phyloP scores from a whole-genome alignment of 148 eudicot species.

The Rhododendron vialii region DNA sequence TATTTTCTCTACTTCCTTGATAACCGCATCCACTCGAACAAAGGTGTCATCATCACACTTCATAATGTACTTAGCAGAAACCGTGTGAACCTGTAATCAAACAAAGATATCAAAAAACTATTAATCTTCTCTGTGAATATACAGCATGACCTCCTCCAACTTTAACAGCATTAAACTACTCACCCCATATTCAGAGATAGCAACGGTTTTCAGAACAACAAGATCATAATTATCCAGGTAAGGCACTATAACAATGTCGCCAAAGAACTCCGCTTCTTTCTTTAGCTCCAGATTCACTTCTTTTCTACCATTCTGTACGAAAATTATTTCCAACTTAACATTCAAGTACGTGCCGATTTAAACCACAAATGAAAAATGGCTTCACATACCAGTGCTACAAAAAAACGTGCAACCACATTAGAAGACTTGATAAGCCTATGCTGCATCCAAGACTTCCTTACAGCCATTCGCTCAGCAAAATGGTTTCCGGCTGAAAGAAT shows the following conservation, averaged over 20 bases:
- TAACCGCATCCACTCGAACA: constrained; percentile 71
- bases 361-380: neutral
- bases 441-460: constrained; percentile 93
- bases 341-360: neutral
- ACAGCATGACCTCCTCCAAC: neutral
- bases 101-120: neutral
- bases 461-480: constrained; percentile 95
- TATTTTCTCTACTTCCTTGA: constrained; percentile 55
- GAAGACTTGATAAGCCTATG: constrained; percentile 70
- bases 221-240: constrained; percentile 90
- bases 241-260: constrained; percentile 83
- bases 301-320: constrained; percentile 58
- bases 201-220: constrained; percentile 87
- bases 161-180: constrained; percentile 12
- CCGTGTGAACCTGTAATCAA: constrained; percentile 54
- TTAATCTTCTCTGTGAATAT: neutral
- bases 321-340: neutral
- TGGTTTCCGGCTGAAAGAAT: constrained; percentile 90
- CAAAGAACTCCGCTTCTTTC: constrained; percentile 84
- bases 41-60: constrained; percentile 97
- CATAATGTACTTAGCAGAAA: constrained; percentile 81
- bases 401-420: constrained; percentile 75
- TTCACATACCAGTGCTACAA: constrained; percentile 78
- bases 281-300: constrained; percentile 72
- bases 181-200: constrained; percentile 91